These are phyloP conservation scores for Colletotrichum paranaense DNA, from an alignment of 2,329 filamentous ascomycete species.

Conservation along the genomic window DNA sequence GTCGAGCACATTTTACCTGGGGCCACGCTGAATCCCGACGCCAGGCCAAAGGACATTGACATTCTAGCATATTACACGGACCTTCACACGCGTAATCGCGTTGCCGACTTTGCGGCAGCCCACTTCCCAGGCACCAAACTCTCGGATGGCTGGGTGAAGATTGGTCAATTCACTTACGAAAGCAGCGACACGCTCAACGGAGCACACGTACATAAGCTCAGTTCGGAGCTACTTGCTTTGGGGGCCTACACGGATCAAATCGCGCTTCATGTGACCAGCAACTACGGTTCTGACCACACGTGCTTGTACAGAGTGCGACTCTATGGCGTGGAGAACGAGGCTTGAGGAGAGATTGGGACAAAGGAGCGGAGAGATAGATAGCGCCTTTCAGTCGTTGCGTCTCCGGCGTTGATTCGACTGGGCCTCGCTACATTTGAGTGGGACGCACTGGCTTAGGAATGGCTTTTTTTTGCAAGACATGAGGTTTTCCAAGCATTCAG, in stretches of 20 bases:
- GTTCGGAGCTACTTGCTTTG: slow-evolving; percentile 60
- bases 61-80: slow-evolving; percentile 73
- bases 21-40: slow-evolving; percentile 69
- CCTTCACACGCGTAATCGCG: slow-evolving; percentile 49
- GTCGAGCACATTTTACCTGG: slow-evolving; percentile 76
- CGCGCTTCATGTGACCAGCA: slow-evolving; percentile 65
- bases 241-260: slow-evolving; percentile 62
- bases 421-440: neutral
- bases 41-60: slow-evolving; percentile 76
- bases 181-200: slow-evolving; percentile 54
- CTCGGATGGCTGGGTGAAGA: slow-evolving; percentile 61
- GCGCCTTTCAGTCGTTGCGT: neutral
- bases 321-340: slow-evolving; percentile 56
- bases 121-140: slow-evolving; percentile 49
- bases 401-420: slow-evolving; percentile 1
- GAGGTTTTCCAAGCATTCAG: slow-evolving; percentile 21
- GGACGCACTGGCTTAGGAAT: neutral
- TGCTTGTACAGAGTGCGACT: slow-evolving; percentile 74
- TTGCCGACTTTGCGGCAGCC: slow-evolving; percentile 55
- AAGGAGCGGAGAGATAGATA: no score
- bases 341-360: neutral
- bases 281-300: slow-evolving; percentile 71
- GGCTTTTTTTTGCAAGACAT: neutral
- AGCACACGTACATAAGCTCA: slow-evolving; percentile 65
- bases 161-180: slow-evolving; percentile 67